Conservation (phyloP, 2,329 filamentous ascomycete species). For the Eutypella sp. region DNA sequence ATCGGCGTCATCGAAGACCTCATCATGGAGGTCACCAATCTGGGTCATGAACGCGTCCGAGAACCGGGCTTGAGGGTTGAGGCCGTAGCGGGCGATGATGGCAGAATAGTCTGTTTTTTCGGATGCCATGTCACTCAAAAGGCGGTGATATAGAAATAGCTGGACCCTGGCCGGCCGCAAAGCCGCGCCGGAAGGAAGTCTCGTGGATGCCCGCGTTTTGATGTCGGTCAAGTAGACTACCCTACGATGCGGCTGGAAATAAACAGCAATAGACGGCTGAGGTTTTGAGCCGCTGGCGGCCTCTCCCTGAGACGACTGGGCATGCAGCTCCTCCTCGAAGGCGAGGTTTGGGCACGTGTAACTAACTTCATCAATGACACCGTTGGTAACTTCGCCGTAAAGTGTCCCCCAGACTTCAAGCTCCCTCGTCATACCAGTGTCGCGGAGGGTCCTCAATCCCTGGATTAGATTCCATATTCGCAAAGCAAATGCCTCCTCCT, state of each 20-base stretch:
- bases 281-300: conserved; percentile 11
- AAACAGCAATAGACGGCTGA: conserved; percentile 37
- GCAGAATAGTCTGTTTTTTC: conserved; percentile 64
- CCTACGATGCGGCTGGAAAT: conserved; percentile 27
- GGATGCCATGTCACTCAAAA: conserved; percentile 71
- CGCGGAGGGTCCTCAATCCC: conserved; percentile 67
- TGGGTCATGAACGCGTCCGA: conserved; percentile 76
- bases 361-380: conserved; percentile 82
- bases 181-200: conserved; percentile 59
- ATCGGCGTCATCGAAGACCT: conserved; percentile 51
- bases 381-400: conserved; percentile 78
- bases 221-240: conserved; percentile 77
- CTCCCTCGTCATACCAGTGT: conserved; percentile 69
- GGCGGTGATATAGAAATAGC: conserved; percentile 81
- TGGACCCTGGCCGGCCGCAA: conserved; percentile 78
- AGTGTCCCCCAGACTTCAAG: conserved; percentile 81
- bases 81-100: conserved; percentile 66
- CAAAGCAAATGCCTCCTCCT: conserved; percentile 78
- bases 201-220: conserved; percentile 70
- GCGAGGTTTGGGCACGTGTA: conserved; percentile 69
- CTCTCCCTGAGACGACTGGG: conserved; percentile 28
- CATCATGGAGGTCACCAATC: conserved; percentile 63
- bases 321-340: conserved; percentile 56
- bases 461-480: conserved; percentile 89
- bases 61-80: conserved; percentile 63